Evolutionary conservation across 495 filamentous ascomycete species (phyloP), one percentile per base, ranked within the genome.

Genomic region (Podospora fimiseda): DNA sequence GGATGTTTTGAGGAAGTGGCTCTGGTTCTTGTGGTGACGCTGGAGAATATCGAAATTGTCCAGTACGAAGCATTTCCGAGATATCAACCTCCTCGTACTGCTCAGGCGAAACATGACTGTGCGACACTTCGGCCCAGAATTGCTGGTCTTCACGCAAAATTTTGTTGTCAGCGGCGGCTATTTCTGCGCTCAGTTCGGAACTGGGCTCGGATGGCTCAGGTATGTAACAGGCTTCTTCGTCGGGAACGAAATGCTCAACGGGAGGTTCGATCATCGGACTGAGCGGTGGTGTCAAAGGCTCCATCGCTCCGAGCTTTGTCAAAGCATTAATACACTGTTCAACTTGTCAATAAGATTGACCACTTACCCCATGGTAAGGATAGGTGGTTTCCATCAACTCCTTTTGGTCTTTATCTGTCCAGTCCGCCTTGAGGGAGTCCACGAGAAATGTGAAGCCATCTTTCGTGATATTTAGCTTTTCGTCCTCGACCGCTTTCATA

Each of bases 271-370:
- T 57, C 15, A 66, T 46, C 2, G 83, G 82, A 37, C 80, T 75
- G 9, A 87, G 63, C 11, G 81, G 83, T 23, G 84, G 84, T 9
- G 83, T 82, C 22, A 85, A 38, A 20, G 63, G 71, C 36, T 71
- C 63, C 9, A 61, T 51, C 5, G 55, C 60, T 49, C 50, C 50
- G 37, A 70, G 61, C 75, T 52, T 39, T 11, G 59, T 2, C 22
- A 55, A 45, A 15, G 38, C 22, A 51, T 48, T 52, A 53, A 22
- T 36, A 55, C 7, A 21, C 59, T 52, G 57, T 51, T 15, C 8
- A 20, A 2, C 14, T 43, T 24, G 3, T 23, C 48, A 21, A 20
- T 56, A 38, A 15, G 15, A 33, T 3, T 16, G 15, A 51, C 11
- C 9, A 61, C 66, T 51, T 65, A 75, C 77, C 50, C 59, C 73